Base-by-base conservation (phyloP, 352 stramenopile genomes). In the Plasmopara viticola region DNA sequence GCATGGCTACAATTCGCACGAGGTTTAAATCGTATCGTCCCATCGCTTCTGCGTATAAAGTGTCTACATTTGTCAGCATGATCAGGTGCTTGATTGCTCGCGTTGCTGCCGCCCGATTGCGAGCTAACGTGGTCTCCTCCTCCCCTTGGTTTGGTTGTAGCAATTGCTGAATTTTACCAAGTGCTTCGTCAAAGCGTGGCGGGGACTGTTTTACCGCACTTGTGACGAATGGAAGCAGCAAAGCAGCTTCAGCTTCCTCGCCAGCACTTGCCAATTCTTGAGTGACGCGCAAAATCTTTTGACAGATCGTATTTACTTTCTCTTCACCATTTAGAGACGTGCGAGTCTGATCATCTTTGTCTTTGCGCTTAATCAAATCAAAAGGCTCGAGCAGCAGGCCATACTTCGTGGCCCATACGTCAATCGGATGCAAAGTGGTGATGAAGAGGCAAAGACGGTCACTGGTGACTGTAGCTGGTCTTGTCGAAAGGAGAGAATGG, bases 381-480 rank as follows among this genome's bases (percentile, higher is more conserved):
- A 84, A 82, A 6, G 67, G 62, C 0, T 48, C 56, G 3, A 80
- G 54, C 25, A 72, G 56, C 5, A 60, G 61, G 12, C 53, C 50
- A 50, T 87, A 91, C 55, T 91, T 91, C 12, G 74, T 77, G 3
- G n/a, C 50, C 73, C 81, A 91, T 14, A 89, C 70, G 43, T 91
- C 62, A 7, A 87, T 62, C 2, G 70, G 45, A 44, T 91, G 81
- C 6, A 91, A 34, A 35, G 78, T 91, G 9, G 81, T 91, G 53
- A 88, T 61, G 47, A 91, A 88, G 20, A 91, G 54, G 47, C 81
- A 85, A 4, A 91, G 52, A 13, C 81, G 63, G 41, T 91, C 81
- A 54, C 72, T 87, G 6, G 57, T 73, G 14, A 87, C 48, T 29
- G 44, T 42, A 38, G 52, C 53, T 2, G 74, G 57, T 20, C 67